Base-by-base conservation (phyloP, 2,329 filamentous ascomycete species). In the Erysiphe pulchra region DNA sequence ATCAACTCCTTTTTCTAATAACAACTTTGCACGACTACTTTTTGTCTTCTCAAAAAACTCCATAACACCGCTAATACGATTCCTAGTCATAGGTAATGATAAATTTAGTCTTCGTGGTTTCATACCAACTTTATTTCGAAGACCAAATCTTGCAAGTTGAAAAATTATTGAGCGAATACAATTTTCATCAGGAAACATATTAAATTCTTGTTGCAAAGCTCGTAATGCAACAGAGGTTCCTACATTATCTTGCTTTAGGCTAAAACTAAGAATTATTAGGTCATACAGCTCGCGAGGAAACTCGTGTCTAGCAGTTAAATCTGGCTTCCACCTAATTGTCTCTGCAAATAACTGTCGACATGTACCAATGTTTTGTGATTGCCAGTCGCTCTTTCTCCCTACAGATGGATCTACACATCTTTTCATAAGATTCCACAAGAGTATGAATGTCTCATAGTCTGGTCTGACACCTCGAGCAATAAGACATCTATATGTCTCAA, bases 261-360 rank as follows among this genome's bases (percentile, higher is more conserved):
- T 67, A 54, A 71, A 69, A 51, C 63, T 65, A 31, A 65, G 60
- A 28, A 70, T 61, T 42, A 72, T 67, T 47, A 65, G 61, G 49
- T 70, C 62, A 48, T 71, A 71, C 2, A 71, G 52, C 5, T 66
- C 64, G 47, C 59, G 61, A 18, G 65, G 63, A 47, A 70, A 62
- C 36, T 62, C 54, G 16, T 56, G 53, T 12, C 56, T 54, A 24
- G 24, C n/a, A 3, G 13, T 39, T 9, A 47, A 17, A 31, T 20
- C 17, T 24, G 40, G 18, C 3, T 45, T 50, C 39, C 59, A 53
- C n/a, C 55, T 55, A 47, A 65, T 61, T 66, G 71, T 70, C 45
- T 66, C 60, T 4, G 56, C 55, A 53, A 68, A 70, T 2, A 72
- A 45, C 1, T 40, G 33, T 44, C 54, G 49, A 16, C 48, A 50